phyloP scores from a whole-genome alignment of 148 eudicot genomes.

The Arbutus unedo region DNA sequence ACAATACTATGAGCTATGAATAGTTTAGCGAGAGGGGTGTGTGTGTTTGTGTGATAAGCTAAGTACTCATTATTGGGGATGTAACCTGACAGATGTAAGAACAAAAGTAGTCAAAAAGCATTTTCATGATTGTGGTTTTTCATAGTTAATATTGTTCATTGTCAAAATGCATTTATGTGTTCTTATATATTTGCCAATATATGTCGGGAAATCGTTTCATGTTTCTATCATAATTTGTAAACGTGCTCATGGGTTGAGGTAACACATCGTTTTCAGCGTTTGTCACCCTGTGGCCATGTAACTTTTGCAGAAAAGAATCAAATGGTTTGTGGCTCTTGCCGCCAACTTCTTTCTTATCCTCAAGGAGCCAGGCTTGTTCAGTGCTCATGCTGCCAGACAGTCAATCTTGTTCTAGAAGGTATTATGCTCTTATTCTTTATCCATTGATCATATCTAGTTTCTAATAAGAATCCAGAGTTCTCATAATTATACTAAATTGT shows the following conservation, averaged over 20 bases:
- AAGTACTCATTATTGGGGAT: neutral
- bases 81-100: neutral
- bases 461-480: neutral
- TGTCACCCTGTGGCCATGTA: constrained; percentile 7
- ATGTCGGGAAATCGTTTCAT: neutral
- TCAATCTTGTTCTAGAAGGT: constrained; percentile 89
- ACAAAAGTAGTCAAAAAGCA: neutral
- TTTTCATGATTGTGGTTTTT: neutral
- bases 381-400: constrained; percentile 75
- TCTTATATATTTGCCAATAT: neutral
- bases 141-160: neutral
- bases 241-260: neutral
- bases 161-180: neutral
- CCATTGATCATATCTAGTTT: neutral
- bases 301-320: constrained; percentile 61
- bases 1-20: neutral
- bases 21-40: neutral
- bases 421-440: neutral
- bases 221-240: neutral
- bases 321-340: constrained; percentile 91
- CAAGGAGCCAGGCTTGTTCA: constrained; percentile 65
- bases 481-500: neutral
- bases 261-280: neutral
- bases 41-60: neutral
- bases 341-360: constrained; percentile 64